These are phyloP conservation scores for Geranium rotundifolium DNA, from an alignment of 345 rosid species.

Conservation along the genomic window DNA sequence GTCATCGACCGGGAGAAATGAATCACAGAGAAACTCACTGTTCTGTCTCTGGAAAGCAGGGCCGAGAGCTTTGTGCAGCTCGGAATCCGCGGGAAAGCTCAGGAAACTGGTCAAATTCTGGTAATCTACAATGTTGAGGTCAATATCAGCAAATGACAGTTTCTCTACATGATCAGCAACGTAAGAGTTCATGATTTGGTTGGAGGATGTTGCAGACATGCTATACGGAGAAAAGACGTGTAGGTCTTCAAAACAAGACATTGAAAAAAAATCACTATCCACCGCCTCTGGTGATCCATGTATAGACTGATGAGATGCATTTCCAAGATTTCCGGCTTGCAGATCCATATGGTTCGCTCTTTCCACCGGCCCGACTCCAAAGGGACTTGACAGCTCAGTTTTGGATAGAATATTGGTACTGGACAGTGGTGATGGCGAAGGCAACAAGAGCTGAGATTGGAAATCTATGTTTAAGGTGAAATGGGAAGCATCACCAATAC, in stretches of 20 bases:
- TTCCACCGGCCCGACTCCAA: conserved; percentile 10
- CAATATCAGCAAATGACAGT: conserved; percentile 12
- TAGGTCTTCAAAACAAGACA: conserved; percentile 25
- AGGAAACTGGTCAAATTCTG: conserved; percentile 10
- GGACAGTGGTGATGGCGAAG: conserved; percentile 10
- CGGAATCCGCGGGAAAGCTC: conserved; percentile 27
- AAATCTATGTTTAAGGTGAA: conserved; percentile 10
- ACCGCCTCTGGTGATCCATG: conserved; percentile 15
- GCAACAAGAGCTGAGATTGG: conserved; percentile 11
- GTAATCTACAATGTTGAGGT: not conserved
- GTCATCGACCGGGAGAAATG: conserved; percentile 14
- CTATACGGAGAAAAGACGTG: conserved; percentile 13
- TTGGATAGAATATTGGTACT: not conserved
- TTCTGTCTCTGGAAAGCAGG: conserved; percentile 14
- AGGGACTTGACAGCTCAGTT: conserved; percentile 3
- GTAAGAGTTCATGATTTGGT: conserved; percentile 10
- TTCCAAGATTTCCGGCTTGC: conserved; percentile 14
- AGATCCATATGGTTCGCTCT: conserved; percentile 10
- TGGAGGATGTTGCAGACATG: conserved; percentile 15
- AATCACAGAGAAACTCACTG: conserved; percentile 16
- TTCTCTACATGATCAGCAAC: conserved; percentile 10
- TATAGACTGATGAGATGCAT: conserved; percentile 9
- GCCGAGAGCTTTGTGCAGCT: conserved; percentile 40
- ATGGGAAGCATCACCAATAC: conserved; percentile 6
- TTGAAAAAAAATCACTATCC: conserved; percentile 26